These are phyloP conservation scores for Verticillium tricorpus DNA, from an alignment of 2,329 filamentous ascomycete species.

Conservation along the genomic window DNA sequence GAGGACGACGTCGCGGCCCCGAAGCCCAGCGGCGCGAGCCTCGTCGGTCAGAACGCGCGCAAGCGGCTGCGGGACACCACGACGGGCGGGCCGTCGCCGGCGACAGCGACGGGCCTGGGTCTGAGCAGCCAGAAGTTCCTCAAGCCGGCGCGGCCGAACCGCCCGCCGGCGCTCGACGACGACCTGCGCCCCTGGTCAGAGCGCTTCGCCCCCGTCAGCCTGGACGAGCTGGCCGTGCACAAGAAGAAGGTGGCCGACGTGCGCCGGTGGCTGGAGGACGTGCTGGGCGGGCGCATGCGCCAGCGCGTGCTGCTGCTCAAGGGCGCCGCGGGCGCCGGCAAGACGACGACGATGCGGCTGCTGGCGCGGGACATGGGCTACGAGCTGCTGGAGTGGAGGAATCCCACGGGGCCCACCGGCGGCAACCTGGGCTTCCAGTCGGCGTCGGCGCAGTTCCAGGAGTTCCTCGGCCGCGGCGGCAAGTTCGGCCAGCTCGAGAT, in stretches of 20 bases:
- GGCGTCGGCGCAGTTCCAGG: slow-evolving; percentile 78
- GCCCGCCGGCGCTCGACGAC: slow-evolving; percentile 31
- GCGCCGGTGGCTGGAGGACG: slow-evolving; percentile 73
- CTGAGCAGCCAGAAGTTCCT: slow-evolving; percentile 48
- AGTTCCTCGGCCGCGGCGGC: slow-evolving; percentile 79
- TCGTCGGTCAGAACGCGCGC: slow-evolving; percentile 51
- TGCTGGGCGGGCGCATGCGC: slow-evolving; percentile 58
- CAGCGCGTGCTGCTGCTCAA: slow-evolving; percentile 81
- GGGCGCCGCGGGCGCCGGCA: slow-evolving; percentile 85
- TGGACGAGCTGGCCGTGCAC: slow-evolving; percentile 88
- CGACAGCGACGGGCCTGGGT: not conserved
- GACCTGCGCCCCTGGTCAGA: slow-evolving; percentile 82
- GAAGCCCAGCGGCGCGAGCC: slow-evolving; percentile 40
- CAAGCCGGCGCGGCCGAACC: slow-evolving; percentile 30
- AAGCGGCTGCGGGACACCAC: slow-evolving; percentile 43
- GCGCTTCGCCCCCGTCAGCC: slow-evolving; percentile 66
- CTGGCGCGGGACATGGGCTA: slow-evolving; percentile 73
- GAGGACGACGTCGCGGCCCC: slow-evolving; percentile 56
- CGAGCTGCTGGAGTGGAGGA: slow-evolving; percentile 85
- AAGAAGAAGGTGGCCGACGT: slow-evolving; percentile 92
- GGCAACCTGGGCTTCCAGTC: slow-evolving; percentile 62
- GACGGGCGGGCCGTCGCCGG: slow-evolving; percentile 13
- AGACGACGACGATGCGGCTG: slow-evolving; percentile 80
- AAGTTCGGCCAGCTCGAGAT: slow-evolving; percentile 69
- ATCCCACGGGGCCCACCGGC: slow-evolving; percentile 60